Evolutionary conservation across 495 filamentous ascomycete species (phyloP), one percentile per base, ranked within the genome.

Genomic region (Daldinia childiae): DNA sequence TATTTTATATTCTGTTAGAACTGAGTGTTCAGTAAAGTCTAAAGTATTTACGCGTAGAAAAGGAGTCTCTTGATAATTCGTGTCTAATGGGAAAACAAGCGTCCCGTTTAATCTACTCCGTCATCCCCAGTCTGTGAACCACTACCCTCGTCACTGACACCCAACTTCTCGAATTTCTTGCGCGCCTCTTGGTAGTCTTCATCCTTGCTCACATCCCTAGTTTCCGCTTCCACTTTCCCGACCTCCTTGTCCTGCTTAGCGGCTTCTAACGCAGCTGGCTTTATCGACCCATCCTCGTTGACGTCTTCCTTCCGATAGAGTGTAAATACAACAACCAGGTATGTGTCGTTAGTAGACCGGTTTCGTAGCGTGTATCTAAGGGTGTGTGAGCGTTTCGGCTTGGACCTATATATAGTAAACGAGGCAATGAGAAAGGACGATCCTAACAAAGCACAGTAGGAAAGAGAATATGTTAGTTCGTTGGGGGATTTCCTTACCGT

Each of bases 291-390:
- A 32, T 89, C 84, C 66, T 87, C 85, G 58, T 90, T 85, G 24
- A 89, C 79, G 45, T 88, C 81, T 61, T 91, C 89, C 50, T 84
- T 87, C 4, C 86, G 82, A 62, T 94, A 83, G 1, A 97, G 83
- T 29, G 89, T 90, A 77, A 98, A 94, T 17, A 91, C 74, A 15
- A 99, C 84, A 26, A 94, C 92, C 24, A 97, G 85, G 73, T 95
- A 92, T 21, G 90, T 84, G 21, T 90, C 85, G 24, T 85, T 86
- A 6, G 91, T 93, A 5, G 80, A 79, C 36, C 85, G 85, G 76
- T 97, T 90, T 73, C 91, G 94, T 68, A 98, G 85, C 38, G 93
- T 90, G 83, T 97, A 98, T 82, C 94, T 93, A 79, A 93, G 83
- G 60, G 86, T 83, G 79, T 93, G 90, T 80, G 85, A 84, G 81